Percentiles rank a stretch among this genome's conserved stretches.
These are phyloP conservation scores for Neurospora sp. DNA, from an alignment of 2,329 filamentous ascomycete genomes.

Conservation along the genomic window DNA sequence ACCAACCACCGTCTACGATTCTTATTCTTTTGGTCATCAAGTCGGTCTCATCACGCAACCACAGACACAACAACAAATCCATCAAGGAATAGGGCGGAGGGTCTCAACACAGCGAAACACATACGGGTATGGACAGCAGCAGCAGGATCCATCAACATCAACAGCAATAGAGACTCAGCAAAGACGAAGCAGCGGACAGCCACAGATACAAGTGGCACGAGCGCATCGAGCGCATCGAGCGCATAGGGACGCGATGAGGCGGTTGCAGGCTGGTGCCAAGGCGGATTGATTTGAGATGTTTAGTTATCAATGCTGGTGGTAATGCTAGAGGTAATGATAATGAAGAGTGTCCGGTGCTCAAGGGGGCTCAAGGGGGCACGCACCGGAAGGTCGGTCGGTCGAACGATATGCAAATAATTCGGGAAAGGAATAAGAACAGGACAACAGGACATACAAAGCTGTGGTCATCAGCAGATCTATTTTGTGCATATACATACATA, in stretches of 20 bases:
- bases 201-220: conserved; percentile 64
- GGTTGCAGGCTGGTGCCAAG: conserved; percentile 52
- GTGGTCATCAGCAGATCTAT: not conserved
- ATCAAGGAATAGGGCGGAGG: not conserved
- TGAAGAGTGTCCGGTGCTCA: not conserved
- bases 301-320: not conserved
- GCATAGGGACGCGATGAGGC: conserved; percentile 70
- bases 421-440: not conserved
- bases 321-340: not conserved
- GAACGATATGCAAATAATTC: not conserved
- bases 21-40: not conserved
- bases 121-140: conserved; percentile 24
- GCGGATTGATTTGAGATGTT: not conserved
- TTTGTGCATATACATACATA: not conserved
- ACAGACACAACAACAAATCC: conserved; percentile 1
- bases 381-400: not conserved
- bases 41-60: not conserved
- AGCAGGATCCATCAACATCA: conserved; percentile 40
- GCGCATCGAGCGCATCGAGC: conserved; percentile 62
- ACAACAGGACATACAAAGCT: conserved; percentile 1
- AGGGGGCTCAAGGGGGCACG: not conserved
- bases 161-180: conserved; percentile 50
- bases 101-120: conserved; percentile 31
- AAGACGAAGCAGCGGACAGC: conserved; percentile 44
- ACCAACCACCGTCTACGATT: not conserved